These are phyloP conservation scores for Clavaria fumosa DNA, from an alignment of 768 basidiomycete species.

Conservation along the genomic window DNA sequence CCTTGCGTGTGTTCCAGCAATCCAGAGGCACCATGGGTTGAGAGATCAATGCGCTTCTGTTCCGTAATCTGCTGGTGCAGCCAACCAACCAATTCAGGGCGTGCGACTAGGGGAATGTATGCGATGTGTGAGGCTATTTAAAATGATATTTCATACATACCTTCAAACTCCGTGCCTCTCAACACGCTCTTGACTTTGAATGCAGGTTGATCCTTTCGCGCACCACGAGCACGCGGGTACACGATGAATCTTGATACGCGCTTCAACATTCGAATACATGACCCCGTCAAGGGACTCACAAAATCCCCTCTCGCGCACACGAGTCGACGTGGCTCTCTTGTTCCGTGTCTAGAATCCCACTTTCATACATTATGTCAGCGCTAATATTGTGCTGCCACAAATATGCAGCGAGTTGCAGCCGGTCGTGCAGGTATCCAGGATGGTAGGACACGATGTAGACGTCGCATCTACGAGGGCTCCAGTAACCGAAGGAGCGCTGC, in stretches of 20 bases:
- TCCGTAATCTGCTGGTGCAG: slow-evolving; percentile 66
- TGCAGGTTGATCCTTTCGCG: slow-evolving; percentile 43
- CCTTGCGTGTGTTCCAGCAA: slow-evolving; percentile 24
- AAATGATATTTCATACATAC: slow-evolving; percentile 23
- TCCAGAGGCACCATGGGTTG: slow-evolving; percentile 40
- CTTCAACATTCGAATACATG: neutral
- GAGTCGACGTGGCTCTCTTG: slow-evolving; percentile 51
- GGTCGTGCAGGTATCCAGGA: slow-evolving; percentile 57
- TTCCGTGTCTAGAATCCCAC: slow-evolving; percentile 43
- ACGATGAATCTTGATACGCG: slow-evolving; percentile 23
- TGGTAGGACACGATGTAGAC: slow-evolving; percentile 76
- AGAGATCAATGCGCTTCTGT: slow-evolving; percentile 58
- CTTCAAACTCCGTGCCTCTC: slow-evolving; percentile 60
- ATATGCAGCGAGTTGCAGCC: slow-evolving; percentile 60
- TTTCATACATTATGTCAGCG: slow-evolving; percentile 80
- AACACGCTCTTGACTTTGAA: slow-evolving; percentile 79
- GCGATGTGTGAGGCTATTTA: neutral
- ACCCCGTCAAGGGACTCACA: slow-evolving; percentile 31
- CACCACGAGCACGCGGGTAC: slow-evolving; percentile 33
- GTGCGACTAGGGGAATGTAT: slow-evolving; percentile 21
- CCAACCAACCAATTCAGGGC: slow-evolving; percentile 59
- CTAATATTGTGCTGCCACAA: slow-evolving; percentile 75
- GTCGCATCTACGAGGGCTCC: slow-evolving; percentile 82
- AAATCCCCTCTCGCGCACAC: slow-evolving; percentile 68
- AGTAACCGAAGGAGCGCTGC: slow-evolving; percentile 71